Evolutionary conservation across 2,329 filamentous ascomycete species (phyloP), one percentile per base, ranked within the genome.

Genomic region (Colletotrichum sp.): DNA sequence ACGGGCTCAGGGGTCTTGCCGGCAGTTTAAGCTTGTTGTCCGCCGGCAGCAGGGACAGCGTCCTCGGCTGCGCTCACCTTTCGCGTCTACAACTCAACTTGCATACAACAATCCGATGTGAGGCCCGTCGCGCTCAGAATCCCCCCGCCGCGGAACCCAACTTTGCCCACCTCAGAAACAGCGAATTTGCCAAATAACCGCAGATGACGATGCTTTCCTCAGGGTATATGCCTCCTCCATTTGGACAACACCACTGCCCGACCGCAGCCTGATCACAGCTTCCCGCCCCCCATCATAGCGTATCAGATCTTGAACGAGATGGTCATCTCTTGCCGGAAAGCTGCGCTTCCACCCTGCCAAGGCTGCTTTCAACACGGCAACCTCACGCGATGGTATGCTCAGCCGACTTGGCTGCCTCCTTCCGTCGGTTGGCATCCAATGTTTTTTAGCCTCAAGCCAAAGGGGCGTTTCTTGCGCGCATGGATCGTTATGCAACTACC

Each of bases 1-100:
- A 52, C 16, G n/a, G 27, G 34, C 27, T 25, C 69, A 68, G 57
- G 69, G 73, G 73, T 76, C 64, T 73, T 74, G 74, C 74, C 27
- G 22, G 74, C 29, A 76, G 19, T 30, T 76, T 65, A 69, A 69
- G 64, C 57, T 69, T 69, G 69, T 32, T 69, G 64, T 16, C 63
- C 30, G 22, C 57, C 62, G 27, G 25, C 57, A 36, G 64, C 69
- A 69, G 63, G 44, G 64, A 69, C 70, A 30, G 25, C 27, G 52
- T 25, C 39, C 29, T 65, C 59, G 74, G 70, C 64, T 73, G 49
- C 74, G 22, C 52, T 73, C 36, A 63, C 68, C 68, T 32, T 59
- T 61, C 19, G 57, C 44, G 16, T 8, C n/a, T 30, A 39, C 19
- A 25, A 3, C 66, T 59, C 49, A 22, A 59, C n/a, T 52, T 34